Conservation (phyloP, 1,284 basidiomycete genomes). For the Melampsora abietis-canadensis region DNA sequence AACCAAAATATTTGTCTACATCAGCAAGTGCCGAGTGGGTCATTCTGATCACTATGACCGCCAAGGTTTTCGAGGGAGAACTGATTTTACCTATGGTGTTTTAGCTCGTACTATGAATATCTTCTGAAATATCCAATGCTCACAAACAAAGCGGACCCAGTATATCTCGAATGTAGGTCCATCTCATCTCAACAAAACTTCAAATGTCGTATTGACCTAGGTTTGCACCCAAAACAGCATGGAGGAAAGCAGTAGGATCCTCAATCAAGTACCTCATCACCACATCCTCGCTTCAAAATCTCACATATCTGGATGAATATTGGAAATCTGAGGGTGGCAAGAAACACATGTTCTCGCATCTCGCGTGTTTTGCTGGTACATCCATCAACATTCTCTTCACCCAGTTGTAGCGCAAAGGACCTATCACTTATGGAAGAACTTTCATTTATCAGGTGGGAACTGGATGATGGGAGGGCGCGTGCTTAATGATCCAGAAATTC, state of each 20-base stretch:
- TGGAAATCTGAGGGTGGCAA: not conserved
- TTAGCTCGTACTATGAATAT: conserved; percentile 41
- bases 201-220: not conserved
- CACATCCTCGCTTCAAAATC: conserved; percentile 9
- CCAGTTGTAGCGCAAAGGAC: not conserved
- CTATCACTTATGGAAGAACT: not conserved
- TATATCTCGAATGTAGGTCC: conserved; percentile 17
- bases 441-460: conserved; percentile 24
- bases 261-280: conserved; percentile 36
- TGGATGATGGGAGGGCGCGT: conserved; percentile 34
- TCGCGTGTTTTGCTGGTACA: conserved; percentile 37
- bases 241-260: conserved; percentile 35
- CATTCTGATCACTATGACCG: not conserved
- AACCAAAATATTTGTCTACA: not conserved
- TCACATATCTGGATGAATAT: conserved; percentile 31
- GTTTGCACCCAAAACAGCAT: not conserved
- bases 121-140: conserved; percentile 40
- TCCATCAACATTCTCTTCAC: not conserved
- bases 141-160: conserved; percentile 21
- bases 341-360: conserved; percentile 29
- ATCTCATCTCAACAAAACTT: not conserved
- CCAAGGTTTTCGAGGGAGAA: not conserved
- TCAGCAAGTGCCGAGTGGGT: conserved; percentile 34
- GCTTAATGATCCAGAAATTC: conserved; percentile 11
- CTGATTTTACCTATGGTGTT: not conserved